Evolutionary conservation across 2,329 filamentous ascomycete genomes (phyloP).

Genomic region (Arthrinium phaeospermum): DNA sequence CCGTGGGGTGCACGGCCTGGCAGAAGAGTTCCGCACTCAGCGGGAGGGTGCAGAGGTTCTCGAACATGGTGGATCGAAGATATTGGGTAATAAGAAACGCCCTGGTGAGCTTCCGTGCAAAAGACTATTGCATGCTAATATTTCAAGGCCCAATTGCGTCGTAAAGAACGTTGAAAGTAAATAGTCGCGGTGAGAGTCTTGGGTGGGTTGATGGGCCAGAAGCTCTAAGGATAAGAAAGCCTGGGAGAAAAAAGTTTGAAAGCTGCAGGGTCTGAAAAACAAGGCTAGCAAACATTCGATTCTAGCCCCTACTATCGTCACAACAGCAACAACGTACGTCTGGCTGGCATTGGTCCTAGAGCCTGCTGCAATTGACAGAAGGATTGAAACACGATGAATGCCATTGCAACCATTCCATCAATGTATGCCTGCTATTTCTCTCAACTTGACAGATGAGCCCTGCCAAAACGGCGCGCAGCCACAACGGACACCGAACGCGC

Average conservation of each 20-base stretch:
- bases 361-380: background rate
- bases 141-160: background rate
- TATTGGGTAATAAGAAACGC: background rate
- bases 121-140: background rate
- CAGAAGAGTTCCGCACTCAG: slow-evolving; percentile 86
- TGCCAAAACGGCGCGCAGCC: background rate
- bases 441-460: background rate
- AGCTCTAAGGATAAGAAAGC: background rate
- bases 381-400: fast-evolving
- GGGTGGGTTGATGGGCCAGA: background rate
- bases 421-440: background rate
- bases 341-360: background rate
- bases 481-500: background rate
- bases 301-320: background rate
- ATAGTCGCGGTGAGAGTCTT: background rate
- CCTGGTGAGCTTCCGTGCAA: background rate
- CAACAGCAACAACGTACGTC: background rate
- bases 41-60: slow-evolving; percentile 89
- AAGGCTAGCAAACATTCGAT: background rate
- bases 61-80: slow-evolving; percentile 67
- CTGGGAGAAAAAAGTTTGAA: background rate
- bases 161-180: background rate
- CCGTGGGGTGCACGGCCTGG: slow-evolving; percentile 82
- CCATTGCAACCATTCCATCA: no score
- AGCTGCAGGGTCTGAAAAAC: slow-evolving; percentile 6